phyloP scores from a whole-genome alignment of 2,329 filamentous ascomycete species.

The Tolypocladium pustulatum region DNA sequence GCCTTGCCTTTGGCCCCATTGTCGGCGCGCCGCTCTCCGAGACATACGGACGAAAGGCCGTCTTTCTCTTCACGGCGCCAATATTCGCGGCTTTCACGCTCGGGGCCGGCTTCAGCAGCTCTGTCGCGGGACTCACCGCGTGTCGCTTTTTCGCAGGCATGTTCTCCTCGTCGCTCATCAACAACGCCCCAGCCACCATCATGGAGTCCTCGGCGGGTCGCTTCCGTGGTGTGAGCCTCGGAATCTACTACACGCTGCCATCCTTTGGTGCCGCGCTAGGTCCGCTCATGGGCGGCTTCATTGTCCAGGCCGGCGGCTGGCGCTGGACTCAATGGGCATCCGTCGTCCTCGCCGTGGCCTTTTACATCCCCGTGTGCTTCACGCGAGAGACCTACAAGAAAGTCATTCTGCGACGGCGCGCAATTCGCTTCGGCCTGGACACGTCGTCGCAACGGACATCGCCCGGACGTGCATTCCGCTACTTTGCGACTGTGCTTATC shows the following conservation, averaged over 20 bases:
- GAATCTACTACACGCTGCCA: slow-evolving; percentile 53
- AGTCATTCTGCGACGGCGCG: slow-evolving; percentile 38
- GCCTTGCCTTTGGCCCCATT: slow-evolving; percentile 41
- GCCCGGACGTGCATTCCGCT: slow-evolving; percentile 12
- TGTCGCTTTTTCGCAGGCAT: slow-evolving; percentile 59
- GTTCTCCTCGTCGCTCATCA: slow-evolving; percentile 51
- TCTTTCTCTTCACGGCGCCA: slow-evolving; percentile 41
- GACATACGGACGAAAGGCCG: slow-evolving; percentile 47
- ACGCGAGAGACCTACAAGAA: slow-evolving; percentile 54
- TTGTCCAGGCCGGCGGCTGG: slow-evolving; percentile 55
- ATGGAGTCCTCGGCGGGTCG: slow-evolving; percentile 47
- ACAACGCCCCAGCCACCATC: slow-evolving; percentile 52
- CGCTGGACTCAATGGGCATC: slow-evolving; percentile 38
- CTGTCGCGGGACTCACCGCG: slow-evolving; percentile 60
- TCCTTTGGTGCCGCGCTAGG: slow-evolving; percentile 55
- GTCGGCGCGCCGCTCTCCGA: slow-evolving; percentile 68
- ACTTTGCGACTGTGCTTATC: slow-evolving; percentile 33
- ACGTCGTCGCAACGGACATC: slow-evolving; percentile 14
- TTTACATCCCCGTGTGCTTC: slow-evolving; percentile 48
- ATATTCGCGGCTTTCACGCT: slow-evolving; percentile 65
- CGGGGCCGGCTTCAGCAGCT: slow-evolving; percentile 55
- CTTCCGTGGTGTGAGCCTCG: slow-evolving; percentile 46
- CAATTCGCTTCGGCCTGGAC: slow-evolving; percentile 23
- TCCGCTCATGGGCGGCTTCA: slow-evolving; percentile 57
- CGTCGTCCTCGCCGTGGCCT: slow-evolving; percentile 29